Conservation (phyloP, 345 rosid species). For the Geranium brycei region DNA sequence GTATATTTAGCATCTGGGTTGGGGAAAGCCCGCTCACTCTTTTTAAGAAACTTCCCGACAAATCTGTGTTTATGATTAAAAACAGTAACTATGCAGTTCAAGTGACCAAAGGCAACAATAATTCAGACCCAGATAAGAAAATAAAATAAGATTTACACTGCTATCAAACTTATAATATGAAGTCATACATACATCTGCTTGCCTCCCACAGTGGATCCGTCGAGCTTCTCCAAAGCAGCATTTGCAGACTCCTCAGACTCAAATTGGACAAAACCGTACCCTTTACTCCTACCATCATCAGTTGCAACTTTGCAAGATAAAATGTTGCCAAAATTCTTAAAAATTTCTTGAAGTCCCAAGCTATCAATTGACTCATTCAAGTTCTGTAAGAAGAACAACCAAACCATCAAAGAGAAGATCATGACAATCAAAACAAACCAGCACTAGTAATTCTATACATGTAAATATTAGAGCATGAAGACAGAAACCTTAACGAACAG, state of each 20-base stretch:
- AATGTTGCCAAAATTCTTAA: constrained; percentile 40
- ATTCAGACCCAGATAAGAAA: not conserved
- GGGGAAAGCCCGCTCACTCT: constrained; percentile 37
- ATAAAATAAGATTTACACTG: not conserved
- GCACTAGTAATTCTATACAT: not conserved
- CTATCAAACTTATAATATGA: too few relatives aligned
- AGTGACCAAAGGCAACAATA: not conserved
- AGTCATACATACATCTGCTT: constrained; percentile 43
- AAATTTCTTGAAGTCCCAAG: constrained; percentile 35
- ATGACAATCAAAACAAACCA: not conserved
- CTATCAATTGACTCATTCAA: constrained; percentile 40
- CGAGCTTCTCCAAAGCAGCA: constrained; percentile 49
- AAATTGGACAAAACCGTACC: constrained; percentile 63
- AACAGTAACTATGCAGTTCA: constrained; percentile 2
- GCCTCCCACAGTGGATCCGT: constrained; percentile 30
- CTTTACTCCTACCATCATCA: constrained; percentile 60
- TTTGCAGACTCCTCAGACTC: constrained; percentile 46
- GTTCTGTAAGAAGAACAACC: constrained; percentile 25
- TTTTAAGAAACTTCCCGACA: constrained; percentile 49
- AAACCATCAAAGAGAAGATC: not conserved
- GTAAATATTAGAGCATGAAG: not conserved
- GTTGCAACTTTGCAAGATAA: constrained; percentile 55
- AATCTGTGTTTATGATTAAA: constrained; percentile 19
- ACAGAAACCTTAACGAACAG: constrained; percentile 19
- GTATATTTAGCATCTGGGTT: constrained; percentile 46